A percentile compares a stretch with the other conserved stretches of the same genome.
These are phyloP conservation scores for Rhizopogon vulgaris DNA, from an alignment of 768 basidiomycete genomes.

Conservation along the genomic window DNA sequence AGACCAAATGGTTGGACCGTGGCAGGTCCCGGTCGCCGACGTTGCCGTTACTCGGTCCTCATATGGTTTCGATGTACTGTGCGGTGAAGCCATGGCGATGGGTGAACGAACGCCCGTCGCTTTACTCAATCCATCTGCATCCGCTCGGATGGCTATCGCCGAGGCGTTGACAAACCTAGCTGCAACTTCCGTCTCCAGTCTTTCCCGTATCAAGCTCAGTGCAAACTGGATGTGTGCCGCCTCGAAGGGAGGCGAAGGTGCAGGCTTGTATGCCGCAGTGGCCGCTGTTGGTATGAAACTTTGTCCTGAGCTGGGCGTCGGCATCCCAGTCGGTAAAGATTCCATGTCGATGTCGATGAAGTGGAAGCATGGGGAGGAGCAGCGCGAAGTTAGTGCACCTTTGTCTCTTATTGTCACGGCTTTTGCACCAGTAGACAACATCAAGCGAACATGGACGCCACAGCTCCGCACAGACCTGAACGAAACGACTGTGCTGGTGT, in stretches of 20 bases:
- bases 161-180: constrained; percentile 90
- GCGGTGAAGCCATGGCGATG: constrained; percentile 97
- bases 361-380: constrained; percentile 60
- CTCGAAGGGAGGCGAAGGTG: constrained; percentile 82
- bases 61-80: constrained; percentile 81
- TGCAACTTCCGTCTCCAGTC: constrained; percentile 66
- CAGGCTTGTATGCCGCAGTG: constrained; percentile 84
- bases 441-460: constrained; percentile 88
- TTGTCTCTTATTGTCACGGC: constrained; percentile 93
- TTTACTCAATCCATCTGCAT: constrained; percentile 79
- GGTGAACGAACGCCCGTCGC: constrained; percentile 95
- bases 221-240: constrained; percentile 99
- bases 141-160: constrained; percentile 93
- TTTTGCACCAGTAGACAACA: constrained; percentile 80
- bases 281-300: constrained; percentile 88
- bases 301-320: constrained; percentile 87
- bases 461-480: constrained; percentile 61
- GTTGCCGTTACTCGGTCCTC: constrained; percentile 94
- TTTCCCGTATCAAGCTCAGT: constrained; percentile 84
- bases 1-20: constrained; percentile 99
- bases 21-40: constrained; percentile 96
- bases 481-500: constrained; percentile 69
- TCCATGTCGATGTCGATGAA: constrained; percentile 99
- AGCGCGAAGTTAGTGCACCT: constrained; percentile 84
- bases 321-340: constrained; percentile 98